Evolutionary conservation across 331 rosid species (phyloP).

Genomic region (Ulmus americana): DNA sequence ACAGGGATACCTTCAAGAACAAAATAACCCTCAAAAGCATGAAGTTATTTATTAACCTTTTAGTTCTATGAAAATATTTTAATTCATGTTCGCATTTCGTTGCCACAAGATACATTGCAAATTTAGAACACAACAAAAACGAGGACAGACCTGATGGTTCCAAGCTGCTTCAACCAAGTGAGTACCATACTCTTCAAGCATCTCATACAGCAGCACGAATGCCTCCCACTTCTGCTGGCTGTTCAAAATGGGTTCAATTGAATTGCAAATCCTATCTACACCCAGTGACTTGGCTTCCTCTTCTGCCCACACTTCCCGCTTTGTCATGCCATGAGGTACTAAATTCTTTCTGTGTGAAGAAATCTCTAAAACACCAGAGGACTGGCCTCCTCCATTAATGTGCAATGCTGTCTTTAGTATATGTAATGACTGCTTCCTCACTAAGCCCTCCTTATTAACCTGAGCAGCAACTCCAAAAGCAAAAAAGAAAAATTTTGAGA

Average conservation of each 20-base stretch:
- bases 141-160: conserved; percentile 65
- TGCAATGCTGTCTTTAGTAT: conserved; percentile 53
- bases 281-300: conserved; percentile 86
- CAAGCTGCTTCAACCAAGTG: conserved; percentile 98
- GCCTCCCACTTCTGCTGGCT: conserved; percentile 75
- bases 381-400: conserved; percentile 30
- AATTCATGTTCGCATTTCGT: too few relatives aligned
- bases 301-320: conserved; percentile 75
- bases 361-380: conserved; percentile 24
- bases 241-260: conserved; percentile 36
- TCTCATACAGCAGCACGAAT: conserved; percentile 77
- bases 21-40: background rate
- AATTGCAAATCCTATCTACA: conserved; percentile 52
- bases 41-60: background rate
- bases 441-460: conserved; percentile 81
- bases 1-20: conserved; percentile 55
- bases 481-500: background rate
- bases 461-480: conserved; percentile 26
- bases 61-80: background rate
- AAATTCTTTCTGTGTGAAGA: conserved; percentile 25
- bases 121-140: conserved; percentile 7
- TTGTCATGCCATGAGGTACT: conserved; percentile 48
- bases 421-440: conserved; percentile 81
- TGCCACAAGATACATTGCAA: background rate
- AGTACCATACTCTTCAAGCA: conserved; percentile 97